Evolutionary conservation across 352 stramenopile species (phyloP), one percentile per base, ranked within the genome.

Genomic region (Globisporangium echinulatum): DNA sequence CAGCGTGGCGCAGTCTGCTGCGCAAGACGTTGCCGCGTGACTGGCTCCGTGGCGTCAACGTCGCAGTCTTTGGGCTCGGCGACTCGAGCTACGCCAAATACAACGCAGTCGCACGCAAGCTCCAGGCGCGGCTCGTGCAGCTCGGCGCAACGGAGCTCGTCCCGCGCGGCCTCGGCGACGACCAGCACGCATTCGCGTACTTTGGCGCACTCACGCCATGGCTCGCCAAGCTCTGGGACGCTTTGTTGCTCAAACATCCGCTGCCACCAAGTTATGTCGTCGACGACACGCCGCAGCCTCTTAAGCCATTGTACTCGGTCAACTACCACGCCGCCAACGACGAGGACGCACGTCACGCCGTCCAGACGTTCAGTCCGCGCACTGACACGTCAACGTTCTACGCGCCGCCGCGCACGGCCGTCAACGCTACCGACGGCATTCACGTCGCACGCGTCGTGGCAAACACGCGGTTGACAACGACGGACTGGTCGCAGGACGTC

Each of bases 11-110:
- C 15, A 83, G 73, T 68, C 70, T 98, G 49, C 64, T 97, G 56
- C 85, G 85, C n/a, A 96, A 91, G 65, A 88, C 68, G 9, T 70
- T 98, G 10, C 61, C 72, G 5, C 46, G 56, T 10, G 66, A 85
- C 36, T 96, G 82, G 71, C 76, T 98, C 4, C 13, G 37, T 3
- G 68, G 68, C 36, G 72, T 97, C 17, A 63, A 77, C 7, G 70
- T 97, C 47, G 88, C 90, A 4, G 85, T 98, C 50, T 97, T 98
- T 65, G 92, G 93, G 33, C 67, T 98, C 36, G 93, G 93, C 9
- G 92, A 98, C 69, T 96, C 87, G 48, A 92, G 76, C 42, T 98
- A 98, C 69, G 82, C 79, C 62, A 97, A 97, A 72, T 98, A 93
- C 74, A 97, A 97, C 56, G 86, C 88, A 0, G 85, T 94, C 17